Evolutionary conservation across 1,284 basidiomycete genomes (phyloP).

Genomic region (Lignosus rhinocerotis): DNA sequence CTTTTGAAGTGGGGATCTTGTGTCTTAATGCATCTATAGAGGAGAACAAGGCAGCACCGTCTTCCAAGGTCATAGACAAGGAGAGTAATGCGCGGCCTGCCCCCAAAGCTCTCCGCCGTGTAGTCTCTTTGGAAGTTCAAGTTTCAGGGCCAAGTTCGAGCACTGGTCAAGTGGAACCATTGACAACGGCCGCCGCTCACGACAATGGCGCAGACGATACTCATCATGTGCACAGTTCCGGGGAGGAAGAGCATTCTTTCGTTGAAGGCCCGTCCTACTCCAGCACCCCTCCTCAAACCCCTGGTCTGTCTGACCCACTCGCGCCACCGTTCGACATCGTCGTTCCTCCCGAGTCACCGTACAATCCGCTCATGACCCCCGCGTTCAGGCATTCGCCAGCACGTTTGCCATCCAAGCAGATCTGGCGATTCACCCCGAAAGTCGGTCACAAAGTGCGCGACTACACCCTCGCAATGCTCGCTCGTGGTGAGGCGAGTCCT

Average conservation of each 20-base stretch:
- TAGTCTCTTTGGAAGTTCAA: constrained; percentile 15
- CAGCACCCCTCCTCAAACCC: constrained; percentile 33
- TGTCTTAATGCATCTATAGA: constrained; percentile 19
- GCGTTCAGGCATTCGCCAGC: constrained; percentile 74
- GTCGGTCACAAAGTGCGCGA: constrained; percentile 70
- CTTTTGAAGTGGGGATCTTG: neutral
- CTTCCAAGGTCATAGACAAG: constrained; percentile 3
- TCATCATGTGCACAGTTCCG: neutral
- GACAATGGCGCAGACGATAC: constrained; percentile 14
- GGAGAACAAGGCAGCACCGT: constrained; percentile 25
- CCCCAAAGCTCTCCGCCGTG: constrained; percentile 4
- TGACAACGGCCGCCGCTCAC: neutral
- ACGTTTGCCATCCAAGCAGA: constrained; percentile 67
- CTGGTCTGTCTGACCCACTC: constrained; percentile 22
- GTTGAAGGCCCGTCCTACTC: constrained; percentile 18
- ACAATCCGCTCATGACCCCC: constrained; percentile 69
- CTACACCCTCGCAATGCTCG: constrained; percentile 62
- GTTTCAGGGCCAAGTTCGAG: constrained; percentile 6
- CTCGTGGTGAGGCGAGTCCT: constrained; percentile 44
- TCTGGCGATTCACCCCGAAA: constrained; percentile 69
- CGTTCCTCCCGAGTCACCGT: constrained; percentile 63
- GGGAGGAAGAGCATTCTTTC: constrained; percentile 12
- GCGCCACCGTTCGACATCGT: constrained; percentile 10
- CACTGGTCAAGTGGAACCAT: neutral
- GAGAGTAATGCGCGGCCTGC: constrained; percentile 1